A percentile compares a stretch with the other conserved stretches of the same genome.
Evolutionary conservation across 2,329 filamentous ascomycete genomes (phyloP).

Genomic region (Trichoderma pleuroti): DNA sequence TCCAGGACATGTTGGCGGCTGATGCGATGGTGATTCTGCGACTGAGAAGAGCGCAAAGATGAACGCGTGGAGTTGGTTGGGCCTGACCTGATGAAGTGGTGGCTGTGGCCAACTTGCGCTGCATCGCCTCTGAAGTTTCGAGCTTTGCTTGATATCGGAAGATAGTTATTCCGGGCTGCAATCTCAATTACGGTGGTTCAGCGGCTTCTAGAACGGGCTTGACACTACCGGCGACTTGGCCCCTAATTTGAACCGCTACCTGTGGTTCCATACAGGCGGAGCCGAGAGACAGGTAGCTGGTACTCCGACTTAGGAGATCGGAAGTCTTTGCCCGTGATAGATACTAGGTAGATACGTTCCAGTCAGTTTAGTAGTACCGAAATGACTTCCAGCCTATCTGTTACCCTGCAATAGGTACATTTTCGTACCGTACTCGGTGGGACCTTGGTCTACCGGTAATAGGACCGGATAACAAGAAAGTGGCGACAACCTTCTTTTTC

Average conservation of each 20-base stretch:
- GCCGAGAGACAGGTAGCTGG: not conserved
- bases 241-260: not conserved
- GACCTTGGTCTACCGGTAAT: not conserved
- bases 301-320: conserved; percentile 1
- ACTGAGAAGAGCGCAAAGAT: not conserved
- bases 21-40: not conserved
- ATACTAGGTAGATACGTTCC: no score
- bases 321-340: not conserved
- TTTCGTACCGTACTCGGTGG: not conserved
- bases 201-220: not conserved
- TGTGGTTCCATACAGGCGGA: not conserved
- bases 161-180: not conserved
- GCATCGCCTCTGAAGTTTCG: conserved; percentile 2
- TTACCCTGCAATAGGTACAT: not conserved
- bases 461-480: not conserved
- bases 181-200: not conserved
- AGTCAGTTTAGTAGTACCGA: no score
- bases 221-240: not conserved
- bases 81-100: not conserved
- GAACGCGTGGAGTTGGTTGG: not conserved
- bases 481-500: not conserved
- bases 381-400: no score
- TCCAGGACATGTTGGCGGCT: conserved; percentile 57
- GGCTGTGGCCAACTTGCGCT: conserved; percentile 10
- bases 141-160: not conserved